Conservation (phyloP, 225 moss, liverwort and hornwort species). For the Pseudisothecium myosuroides region DNA sequence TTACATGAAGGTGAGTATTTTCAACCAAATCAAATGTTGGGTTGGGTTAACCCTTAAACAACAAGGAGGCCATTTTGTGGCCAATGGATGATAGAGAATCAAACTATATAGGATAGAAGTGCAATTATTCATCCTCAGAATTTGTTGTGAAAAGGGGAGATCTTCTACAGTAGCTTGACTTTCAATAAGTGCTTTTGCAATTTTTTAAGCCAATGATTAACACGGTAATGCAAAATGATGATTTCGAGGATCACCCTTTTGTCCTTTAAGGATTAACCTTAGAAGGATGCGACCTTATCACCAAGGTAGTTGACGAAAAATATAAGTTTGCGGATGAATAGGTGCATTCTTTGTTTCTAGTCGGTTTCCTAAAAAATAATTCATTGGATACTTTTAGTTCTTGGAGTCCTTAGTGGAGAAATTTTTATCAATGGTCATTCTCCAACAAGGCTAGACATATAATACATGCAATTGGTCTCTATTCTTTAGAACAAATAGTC, state of each 20-base stretch:
- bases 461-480: accelerated
- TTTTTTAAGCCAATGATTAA: no score
- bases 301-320: neutral
- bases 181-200: no score
- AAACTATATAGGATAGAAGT: no score
- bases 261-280: no score
- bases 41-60: neutral
- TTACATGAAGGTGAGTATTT: accelerated
- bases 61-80: no score
- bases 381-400: neutral
- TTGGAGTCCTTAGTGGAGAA: neutral
- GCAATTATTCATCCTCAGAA: no score
- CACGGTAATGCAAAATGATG: no score
- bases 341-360: neutral
- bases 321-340: neutral
- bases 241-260: no score
- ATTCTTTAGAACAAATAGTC: no score
- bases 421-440: neutral
- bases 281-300: accelerated
- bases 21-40: neutral
- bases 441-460: neutral
- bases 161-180: no score
- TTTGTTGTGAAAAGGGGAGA: no score
- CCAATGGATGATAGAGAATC: no score
- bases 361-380: neutral